Evolutionary conservation across 225 moss, liverwort and hornwort species (phyloP), one percentile per base, ranked within the genome.

Genomic region (Rhytidiadelphus loreus): DNA sequence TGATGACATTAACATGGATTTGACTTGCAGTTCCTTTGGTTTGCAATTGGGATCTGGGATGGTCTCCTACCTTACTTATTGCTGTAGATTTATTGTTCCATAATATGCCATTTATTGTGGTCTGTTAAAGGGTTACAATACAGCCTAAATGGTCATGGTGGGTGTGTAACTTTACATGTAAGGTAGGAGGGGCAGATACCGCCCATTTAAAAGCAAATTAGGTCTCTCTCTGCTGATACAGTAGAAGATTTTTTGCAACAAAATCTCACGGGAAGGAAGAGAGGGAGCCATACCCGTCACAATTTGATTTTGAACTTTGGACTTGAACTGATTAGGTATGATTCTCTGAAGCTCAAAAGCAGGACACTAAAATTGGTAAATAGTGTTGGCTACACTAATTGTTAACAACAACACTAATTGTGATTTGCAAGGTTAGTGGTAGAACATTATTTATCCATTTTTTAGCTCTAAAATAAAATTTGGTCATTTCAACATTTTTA

Each of bases 1-100:
- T 92, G 93, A 86, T 74, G 90, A 91, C 60, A 85, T 74, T n/a
- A 32, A 77, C 57, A 55, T 88, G 82, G 52, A 66, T 63, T 37
- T 69, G 71, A 63, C 39, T 53, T 73, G 28, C 14, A 12, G 26
- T 68, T 78, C 50, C 48, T 89, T 86, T 80, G 62, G 52, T 69
- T 78, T 41, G 44, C 63, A 9, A 29, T 59, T 33, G 15, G 23
- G 41, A 50, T 39, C 39, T 44, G 57, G 44, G 43, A 35, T n/a
- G 37, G 56, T 44, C 13, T 39, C 39, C 48, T 48, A 48, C 48
- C 48, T 48, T 30, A 5, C 44, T 41, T n/a, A 28, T 20, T 20
- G 76, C 75, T 29, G 35, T 35, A 17, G 33, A 86, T 63, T 56
- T 57, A 1, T 71, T 30, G 61, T 41, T 89, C n/a, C 32, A 35